phyloP scores from a whole-genome alignment of 345 rosid genomes.

The Abelmoschus esculentus region DNA sequence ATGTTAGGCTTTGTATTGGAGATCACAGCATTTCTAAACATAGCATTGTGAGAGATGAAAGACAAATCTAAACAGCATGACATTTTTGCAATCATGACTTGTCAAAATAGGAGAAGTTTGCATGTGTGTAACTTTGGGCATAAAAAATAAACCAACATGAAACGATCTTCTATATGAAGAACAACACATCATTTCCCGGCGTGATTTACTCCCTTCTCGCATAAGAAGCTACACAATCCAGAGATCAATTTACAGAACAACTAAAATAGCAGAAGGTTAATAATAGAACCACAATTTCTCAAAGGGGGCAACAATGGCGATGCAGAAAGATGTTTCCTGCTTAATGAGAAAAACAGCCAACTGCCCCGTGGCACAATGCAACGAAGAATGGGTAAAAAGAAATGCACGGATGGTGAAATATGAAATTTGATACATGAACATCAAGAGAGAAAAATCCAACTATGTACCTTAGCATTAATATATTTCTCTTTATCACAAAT shows the following conservation, averaged over 20 bases:
- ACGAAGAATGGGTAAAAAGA: not conserved
- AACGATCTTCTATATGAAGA: not conserved
- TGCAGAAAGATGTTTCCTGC: not conserved
- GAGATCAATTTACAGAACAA: not conserved
- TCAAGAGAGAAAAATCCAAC: not conserved
- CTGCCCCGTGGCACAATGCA: not conserved
- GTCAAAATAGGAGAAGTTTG: not conserved
- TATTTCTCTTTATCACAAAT: constrained; percentile 56
- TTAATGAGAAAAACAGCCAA: not conserved
- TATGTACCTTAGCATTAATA: constrained; percentile 61
- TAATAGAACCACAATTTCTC: not conserved
- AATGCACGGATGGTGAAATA: not conserved
- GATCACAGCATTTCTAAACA: not conserved
- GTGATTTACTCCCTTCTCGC: not conserved
- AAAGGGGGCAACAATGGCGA: not conserved
- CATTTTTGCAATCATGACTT: too few relatives aligned
- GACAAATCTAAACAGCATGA: not conserved
- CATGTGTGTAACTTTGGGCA: not conserved
- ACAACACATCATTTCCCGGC: not conserved
- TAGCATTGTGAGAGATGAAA: not conserved
- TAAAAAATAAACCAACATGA: not conserved
- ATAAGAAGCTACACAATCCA: constrained; percentile 5
- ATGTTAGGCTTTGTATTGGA: constrained; percentile 8
- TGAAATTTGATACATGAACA: not conserved
- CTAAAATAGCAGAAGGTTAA: not conserved